Conservation (phyloP, 2,329 filamentous ascomycete genomes). For the Emmonsiellopsis sp. region DNA sequence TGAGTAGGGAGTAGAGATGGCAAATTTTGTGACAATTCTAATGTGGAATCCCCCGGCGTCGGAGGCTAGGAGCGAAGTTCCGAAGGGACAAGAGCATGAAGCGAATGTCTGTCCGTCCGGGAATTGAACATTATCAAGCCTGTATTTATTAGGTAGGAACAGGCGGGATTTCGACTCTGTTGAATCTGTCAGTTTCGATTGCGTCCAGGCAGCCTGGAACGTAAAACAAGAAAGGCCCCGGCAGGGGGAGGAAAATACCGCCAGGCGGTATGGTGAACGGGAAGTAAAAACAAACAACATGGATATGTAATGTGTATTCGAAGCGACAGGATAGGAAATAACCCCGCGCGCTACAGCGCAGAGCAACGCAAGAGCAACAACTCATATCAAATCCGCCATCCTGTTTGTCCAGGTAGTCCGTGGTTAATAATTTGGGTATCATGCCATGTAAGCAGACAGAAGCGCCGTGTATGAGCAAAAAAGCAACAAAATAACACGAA, state of each 20-base stretch:
- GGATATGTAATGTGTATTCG: slow-evolving; percentile 1
- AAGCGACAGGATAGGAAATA: not conserved
- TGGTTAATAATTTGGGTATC: slow-evolving; percentile 3
- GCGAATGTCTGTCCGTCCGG: no score
- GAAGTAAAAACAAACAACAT: slow-evolving; percentile 1
- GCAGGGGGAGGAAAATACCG: not conserved
- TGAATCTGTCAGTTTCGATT: no score
- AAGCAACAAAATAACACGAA: not conserved
- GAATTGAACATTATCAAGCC: no score
- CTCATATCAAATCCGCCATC: not conserved
- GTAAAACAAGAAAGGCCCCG: not conserved
- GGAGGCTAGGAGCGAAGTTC: no score
- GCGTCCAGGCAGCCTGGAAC: not conserved
- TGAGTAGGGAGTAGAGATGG: no score
- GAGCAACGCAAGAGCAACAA: not conserved
- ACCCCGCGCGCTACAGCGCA: slow-evolving; percentile 2
- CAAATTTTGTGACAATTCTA: no score
- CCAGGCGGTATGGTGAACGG: not conserved
- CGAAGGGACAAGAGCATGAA: no score
- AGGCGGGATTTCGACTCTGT: no score
- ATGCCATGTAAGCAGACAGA: slow-evolving; percentile 1
- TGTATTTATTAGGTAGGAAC: no score
- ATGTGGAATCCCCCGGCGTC: no score
- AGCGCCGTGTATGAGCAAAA: not conserved
- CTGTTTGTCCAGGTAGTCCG: not conserved